These are phyloP conservation scores for Naematelia aurantialba DNA, from an alignment of 768 basidiomycete genomes.

Conservation along the genomic window DNA sequence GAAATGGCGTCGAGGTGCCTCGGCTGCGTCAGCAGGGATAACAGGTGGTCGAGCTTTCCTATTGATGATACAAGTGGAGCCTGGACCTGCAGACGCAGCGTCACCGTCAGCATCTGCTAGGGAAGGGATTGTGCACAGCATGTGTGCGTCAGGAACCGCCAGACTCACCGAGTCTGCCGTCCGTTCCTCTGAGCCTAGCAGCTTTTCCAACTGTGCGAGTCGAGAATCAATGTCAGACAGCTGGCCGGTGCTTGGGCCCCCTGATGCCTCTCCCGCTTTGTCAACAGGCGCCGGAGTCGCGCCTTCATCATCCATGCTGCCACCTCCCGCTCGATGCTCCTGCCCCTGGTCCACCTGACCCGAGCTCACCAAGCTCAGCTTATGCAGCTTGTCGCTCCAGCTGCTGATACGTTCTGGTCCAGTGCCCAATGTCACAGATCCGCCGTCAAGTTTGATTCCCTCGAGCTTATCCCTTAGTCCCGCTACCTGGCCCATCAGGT, in stretches of 20 bases:
- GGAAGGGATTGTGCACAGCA: too few relatives aligned
- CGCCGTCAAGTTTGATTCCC: conserved; percentile 7
- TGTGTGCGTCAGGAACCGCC: too few relatives aligned
- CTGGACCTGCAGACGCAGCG: conserved; percentile 64
- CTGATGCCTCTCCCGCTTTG: too few relatives aligned
- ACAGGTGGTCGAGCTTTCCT: conserved; percentile 74
- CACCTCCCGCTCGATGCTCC: too few relatives aligned
- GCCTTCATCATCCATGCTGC: too few relatives aligned
- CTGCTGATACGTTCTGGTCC: conserved; percentile 1
- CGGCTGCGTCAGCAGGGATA: conserved; percentile 86
- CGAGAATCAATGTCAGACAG: conserved; percentile 76
- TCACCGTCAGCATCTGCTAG: conserved; percentile 6
- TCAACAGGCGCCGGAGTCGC: too few relatives aligned
- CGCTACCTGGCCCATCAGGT: conserved; percentile 21
- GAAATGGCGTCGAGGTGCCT: conserved; percentile 94
- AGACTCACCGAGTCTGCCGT: neutral
- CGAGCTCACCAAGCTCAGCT: conserved; percentile 1
- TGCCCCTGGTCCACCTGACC: conserved; percentile 28
- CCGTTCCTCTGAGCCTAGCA: conserved; percentile 67
- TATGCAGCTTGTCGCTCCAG: neutral
- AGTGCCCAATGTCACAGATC: conserved; percentile 4
- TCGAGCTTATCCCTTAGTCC: conserved; percentile 30
- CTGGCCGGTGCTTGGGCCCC: conserved; percentile 50
- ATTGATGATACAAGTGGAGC: conserved; percentile 68
- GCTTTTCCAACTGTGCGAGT: conserved; percentile 73